Conservation (phyloP, 805 yeast genomes). For the Candida tallmaniae region DNA sequence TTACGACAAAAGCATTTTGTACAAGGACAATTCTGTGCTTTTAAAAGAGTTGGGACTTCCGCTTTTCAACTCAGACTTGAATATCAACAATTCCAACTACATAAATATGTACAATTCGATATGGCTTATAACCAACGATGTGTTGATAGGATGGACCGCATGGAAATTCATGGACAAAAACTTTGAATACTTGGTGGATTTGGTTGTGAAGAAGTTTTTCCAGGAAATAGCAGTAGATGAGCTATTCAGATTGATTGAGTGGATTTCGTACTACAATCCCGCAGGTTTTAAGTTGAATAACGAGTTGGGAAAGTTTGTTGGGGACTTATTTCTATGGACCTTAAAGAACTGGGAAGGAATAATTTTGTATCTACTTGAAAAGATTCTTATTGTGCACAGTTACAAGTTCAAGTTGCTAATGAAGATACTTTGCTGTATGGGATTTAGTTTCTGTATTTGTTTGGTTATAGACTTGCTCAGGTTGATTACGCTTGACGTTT, state of each 20-base stretch:
- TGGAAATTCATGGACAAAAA: conserved; percentile 40
- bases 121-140: conserved; percentile 84
- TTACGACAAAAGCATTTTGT: conserved; percentile 38
- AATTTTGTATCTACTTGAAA: conserved; percentile 1
- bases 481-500: conserved; percentile 64
- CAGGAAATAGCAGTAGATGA: conserved; percentile 40
- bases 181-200: conserved; percentile 14
- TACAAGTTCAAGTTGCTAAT: conserved; percentile 2
- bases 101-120: conserved; percentile 78
- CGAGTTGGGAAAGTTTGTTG: conserved; percentile 80
- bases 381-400: conserved; percentile 1
- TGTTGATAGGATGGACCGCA: conserved; percentile 65
- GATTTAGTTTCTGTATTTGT: conserved; percentile 73
- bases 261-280: conserved; percentile 80
- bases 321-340: conserved; percentile 84
- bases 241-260: conserved; percentile 47
- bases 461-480: conserved; percentile 60
- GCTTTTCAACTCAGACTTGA: conserved; percentile 29
- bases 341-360: conserved; percentile 33
- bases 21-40: conserved; percentile 35
- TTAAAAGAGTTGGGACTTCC: conserved; percentile 39
- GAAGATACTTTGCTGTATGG: conserved; percentile 25
- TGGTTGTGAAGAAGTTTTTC: conserved; percentile 26
- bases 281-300: conserved; percentile 90
- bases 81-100: conserved; percentile 48